Percentiles rank a stretch among this genome's conserved stretches.
These are phyloP conservation scores for Penicillium sp. DNA, from an alignment of 2,329 filamentous ascomycete genomes.

Conservation along the genomic window DNA sequence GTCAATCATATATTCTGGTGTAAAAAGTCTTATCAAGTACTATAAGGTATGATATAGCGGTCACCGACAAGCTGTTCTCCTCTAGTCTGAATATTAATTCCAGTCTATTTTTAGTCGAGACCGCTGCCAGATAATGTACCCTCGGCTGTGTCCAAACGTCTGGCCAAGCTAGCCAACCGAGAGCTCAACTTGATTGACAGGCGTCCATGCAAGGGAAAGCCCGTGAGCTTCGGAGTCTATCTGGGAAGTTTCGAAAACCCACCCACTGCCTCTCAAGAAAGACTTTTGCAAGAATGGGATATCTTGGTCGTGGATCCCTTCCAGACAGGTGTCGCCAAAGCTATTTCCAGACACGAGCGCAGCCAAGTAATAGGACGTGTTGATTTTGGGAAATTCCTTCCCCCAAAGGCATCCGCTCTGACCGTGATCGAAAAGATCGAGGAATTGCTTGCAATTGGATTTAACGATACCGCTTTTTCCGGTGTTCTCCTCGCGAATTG, in stretches of 20 bases:
- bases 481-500: conserved; percentile 40
- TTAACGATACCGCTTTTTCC: conserved; percentile 27
- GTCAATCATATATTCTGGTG: conserved; percentile 25
- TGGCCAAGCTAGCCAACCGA: conserved; percentile 19
- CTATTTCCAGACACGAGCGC: conserved; percentile 19
- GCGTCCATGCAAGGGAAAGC: conserved; percentile 17
- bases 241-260: conserved; percentile 33
- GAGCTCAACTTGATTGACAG: conserved; percentile 17
- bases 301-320: conserved; percentile 40
- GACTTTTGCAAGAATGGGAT: conserved; percentile 38
- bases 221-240: conserved; percentile 38
- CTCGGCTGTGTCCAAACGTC: conserved; percentile 16
- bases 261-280: conserved; percentile 25
- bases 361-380: conserved; percentile 29
- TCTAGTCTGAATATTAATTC: neutral
- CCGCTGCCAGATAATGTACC: conserved; percentile 20
- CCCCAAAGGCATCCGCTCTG: conserved; percentile 19
- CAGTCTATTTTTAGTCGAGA: conserved; percentile 17
- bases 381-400: conserved; percentile 20
- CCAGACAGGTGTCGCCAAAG: conserved; percentile 29
- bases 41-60: conserved; percentile 22
- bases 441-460: conserved; percentile 19
- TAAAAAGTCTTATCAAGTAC: conserved; percentile 17
- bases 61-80: neutral
- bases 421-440: conserved; percentile 25